Conservation (phyloP, 139 green algal genomes). For the Chlorella sp. region DNA sequence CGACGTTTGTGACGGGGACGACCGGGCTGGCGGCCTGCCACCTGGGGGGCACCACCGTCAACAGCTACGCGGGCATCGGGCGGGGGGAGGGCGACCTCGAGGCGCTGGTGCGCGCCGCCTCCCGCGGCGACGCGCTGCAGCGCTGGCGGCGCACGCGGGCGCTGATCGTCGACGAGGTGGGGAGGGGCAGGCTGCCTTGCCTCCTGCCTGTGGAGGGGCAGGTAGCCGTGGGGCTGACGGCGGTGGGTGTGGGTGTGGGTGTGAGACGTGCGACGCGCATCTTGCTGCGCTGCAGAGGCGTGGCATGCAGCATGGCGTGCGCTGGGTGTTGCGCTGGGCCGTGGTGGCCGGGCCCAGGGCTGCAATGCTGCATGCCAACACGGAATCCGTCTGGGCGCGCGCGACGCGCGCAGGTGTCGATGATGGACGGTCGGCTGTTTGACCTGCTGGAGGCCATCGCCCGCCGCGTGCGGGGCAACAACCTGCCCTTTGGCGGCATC, state of each 20-base stretch:
- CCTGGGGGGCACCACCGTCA: conserved; percentile 60
- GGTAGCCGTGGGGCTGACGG: not conserved
- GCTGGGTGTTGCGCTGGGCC: no score
- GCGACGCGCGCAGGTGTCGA: conserved; percentile 50
- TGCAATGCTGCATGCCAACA: no score
- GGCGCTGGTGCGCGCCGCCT: conserved; percentile 16
- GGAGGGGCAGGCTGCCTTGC: no score
- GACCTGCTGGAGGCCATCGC: conserved; percentile 52
- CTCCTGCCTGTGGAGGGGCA: no score
- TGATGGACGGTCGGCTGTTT: conserved; percentile 58
- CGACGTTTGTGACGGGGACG: conserved; percentile 47
- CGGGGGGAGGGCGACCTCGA: conserved; percentile 36
- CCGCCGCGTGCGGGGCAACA: conserved; percentile 23
- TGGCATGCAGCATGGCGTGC: no score
- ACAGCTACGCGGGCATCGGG: conserved; percentile 62
- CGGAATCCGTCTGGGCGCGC: no score
- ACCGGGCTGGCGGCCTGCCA: conserved; percentile 52
- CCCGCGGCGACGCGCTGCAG: conserved; percentile 18
- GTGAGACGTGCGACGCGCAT: no score
- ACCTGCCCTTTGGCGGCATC: conserved; percentile 66
- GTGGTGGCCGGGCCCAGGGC: no score
- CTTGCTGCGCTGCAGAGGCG: no score
- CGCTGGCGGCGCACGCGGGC: conserved; percentile 43
- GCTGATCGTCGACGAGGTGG: conserved; percentile 67
- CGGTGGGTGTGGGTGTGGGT: not conserved